Evolutionary conservation across 2,329 filamentous ascomycete genomes (phyloP).

Genomic region (Penicillium sp.): DNA sequence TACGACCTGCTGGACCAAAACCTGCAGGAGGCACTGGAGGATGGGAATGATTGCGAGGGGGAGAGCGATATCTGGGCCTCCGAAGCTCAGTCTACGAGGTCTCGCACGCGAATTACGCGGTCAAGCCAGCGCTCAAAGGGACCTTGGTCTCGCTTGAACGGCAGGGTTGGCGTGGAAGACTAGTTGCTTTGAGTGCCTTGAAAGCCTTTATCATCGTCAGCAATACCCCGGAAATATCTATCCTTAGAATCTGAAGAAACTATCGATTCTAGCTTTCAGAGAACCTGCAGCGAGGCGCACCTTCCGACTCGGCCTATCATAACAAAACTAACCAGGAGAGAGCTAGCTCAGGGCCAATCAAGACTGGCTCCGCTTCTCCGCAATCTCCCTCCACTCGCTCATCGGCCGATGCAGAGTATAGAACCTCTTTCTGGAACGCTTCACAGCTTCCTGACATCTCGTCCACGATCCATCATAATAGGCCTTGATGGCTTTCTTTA

Average conservation of each 20-base stretch:
- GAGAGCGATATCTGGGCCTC: constrained; percentile 38
- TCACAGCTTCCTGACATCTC: constrained; percentile 16
- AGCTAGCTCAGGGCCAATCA: not conserved
- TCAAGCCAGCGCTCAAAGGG: constrained; percentile 35
- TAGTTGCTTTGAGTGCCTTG: not conserved
- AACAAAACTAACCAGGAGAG: not conserved
- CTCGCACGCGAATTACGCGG: constrained; percentile 23
- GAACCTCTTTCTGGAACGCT: constrained; percentile 16
- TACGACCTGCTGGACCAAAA: constrained; percentile 43
- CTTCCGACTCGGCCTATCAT: not conserved
- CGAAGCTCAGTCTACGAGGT: constrained; percentile 33
- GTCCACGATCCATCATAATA: constrained; percentile 16
- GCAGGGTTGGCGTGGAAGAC: constrained; percentile 35
- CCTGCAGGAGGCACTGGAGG: constrained; percentile 29
- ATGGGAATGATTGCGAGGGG: constrained; percentile 24
- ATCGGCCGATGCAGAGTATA: constrained; percentile 19
- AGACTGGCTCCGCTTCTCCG: not conserved
- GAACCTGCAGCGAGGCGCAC: not conserved
- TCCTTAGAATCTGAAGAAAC: too few relatives aligned
- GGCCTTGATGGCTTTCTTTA: not conserved
- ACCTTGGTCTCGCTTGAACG: constrained; percentile 45
- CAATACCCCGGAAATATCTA: not conserved
- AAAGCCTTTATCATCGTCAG: not conserved
- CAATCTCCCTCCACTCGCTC: constrained; percentile 17
- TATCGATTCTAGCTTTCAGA: not conserved